Base-by-base conservation (phyloP, 345 rosid genomes). In the Pseudoturritis turrita region DNA sequence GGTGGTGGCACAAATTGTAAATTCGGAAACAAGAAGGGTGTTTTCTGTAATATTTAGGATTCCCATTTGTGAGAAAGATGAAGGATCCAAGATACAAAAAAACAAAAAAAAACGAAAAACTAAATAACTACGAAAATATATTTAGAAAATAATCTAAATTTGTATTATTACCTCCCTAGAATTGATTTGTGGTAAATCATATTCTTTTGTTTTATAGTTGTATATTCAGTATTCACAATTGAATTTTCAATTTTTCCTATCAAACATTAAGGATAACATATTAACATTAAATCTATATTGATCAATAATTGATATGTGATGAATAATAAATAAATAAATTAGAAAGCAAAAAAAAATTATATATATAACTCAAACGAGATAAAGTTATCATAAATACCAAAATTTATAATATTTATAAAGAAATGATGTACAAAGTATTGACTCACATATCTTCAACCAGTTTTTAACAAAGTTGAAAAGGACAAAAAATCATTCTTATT, bases 1-100 rank as follows among this genome's bases (percentile, higher is more conserved):
- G 74, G 86, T 76, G 73, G 28, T 75, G 88, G 87, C 82, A 79
- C 35, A 71, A 77, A 70, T 28, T 39, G 91, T 84, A 89, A 89
- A 85, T 87, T 76, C 44, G 44, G 10, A 46, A 10, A 21, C 18
- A 6, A 10, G 0, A 2, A 54, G 31, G 72, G 28, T 18, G 10
- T 2, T 25, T 40, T 35, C 45, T 50, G 41, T 49, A 50, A 33
- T 47, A 28, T 2, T 41, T 4, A 4, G 22, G 9, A 23, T 4
- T 44, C 23, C 29, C 63, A 59, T 67, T 12, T 33, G 46, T 21
- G 15, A 65, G 49, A 66, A 50, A 66, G 4, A 45, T 45, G 65
- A 44, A 64, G 53, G 51, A 70, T 57, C 57, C 73, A 43, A 69
- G 46, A 69, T 31, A 44, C n/a, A n/a, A n/a, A n/a, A n/a, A n/a